Percentiles rank a stretch among this genome's conserved stretches.
These are phyloP conservation scores for Colletotrichum karsti DNA, from an alignment of 2,329 filamentous ascomycete genomes.

Conservation along the genomic window DNA sequence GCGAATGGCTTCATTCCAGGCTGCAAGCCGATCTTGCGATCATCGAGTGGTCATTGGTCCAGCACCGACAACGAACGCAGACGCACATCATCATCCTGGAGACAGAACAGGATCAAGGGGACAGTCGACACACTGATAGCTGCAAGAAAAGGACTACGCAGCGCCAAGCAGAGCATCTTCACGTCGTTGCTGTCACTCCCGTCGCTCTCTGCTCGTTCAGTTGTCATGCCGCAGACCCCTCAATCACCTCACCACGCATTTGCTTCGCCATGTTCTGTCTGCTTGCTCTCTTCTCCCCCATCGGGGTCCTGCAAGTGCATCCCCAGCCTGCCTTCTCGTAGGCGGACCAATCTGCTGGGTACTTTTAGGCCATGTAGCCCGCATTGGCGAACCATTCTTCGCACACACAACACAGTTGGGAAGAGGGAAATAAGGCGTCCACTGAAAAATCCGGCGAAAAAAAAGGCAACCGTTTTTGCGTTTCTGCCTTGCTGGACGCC, in stretches of 20 bases:
- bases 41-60: slow-evolving; percentile 3
- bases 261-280: not conserved
- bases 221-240: not conserved
- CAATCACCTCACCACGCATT: slow-evolving; percentile 5
- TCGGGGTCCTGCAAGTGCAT: not conserved
- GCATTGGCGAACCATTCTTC: slow-evolving; percentile 19
- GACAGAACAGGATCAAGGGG: not conserved
- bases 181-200: not conserved
- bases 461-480: slow-evolving; percentile 3
- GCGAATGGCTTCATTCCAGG: slow-evolving; percentile 5
- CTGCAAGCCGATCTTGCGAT: slow-evolving; percentile 17
- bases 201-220: not conserved
- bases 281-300: no score
- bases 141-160: slow-evolving; percentile 25
- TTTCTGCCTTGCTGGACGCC: slow-evolving; percentile 24
- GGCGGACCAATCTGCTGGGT: slow-evolving; percentile 22
- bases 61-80: not conserved
- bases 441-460: not conserved
- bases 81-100: slow-evolving; percentile 25
- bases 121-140: slow-evolving; percentile 7
- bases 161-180: slow-evolving; percentile 16
- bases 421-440: slow-evolving; percentile 6
- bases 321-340: not conserved
- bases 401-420: not conserved
- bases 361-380: no score